Evolutionary conservation across 2,329 filamentous ascomycete species (phyloP).

Genomic region (Trichoderma afroharzianum): DNA sequence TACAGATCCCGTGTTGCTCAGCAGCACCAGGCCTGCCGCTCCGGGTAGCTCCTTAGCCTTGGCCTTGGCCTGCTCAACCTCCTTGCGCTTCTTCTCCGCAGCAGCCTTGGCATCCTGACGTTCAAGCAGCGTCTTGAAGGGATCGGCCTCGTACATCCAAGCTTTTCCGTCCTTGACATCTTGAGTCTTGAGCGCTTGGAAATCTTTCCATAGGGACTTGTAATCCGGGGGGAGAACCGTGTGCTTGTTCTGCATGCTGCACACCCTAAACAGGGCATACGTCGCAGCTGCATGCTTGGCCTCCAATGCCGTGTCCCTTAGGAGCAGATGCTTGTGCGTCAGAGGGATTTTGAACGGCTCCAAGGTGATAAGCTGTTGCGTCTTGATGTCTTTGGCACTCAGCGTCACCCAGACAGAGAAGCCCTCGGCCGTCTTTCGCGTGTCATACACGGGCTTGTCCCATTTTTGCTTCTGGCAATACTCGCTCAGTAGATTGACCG

Average conservation of each 20-base stretch:
- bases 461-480: constrained; percentile 95
- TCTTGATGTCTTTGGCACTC: constrained; percentile 73
- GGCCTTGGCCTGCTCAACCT: constrained; percentile 63
- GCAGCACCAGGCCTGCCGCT: constrained; percentile 52
- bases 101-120: constrained; percentile 72
- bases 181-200: constrained; percentile 74
- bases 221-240: constrained; percentile 92
- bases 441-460: constrained; percentile 89
- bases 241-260: constrained; percentile 93
- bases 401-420: constrained; percentile 80
- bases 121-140: constrained; percentile 77
- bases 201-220: constrained; percentile 87
- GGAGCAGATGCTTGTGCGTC: constrained; percentile 70
- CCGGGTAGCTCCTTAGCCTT: constrained; percentile 64
- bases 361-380: constrained; percentile 68
- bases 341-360: constrained; percentile 79
- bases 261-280: constrained; percentile 85
- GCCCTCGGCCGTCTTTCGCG: constrained; percentile 69
- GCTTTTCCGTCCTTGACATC: constrained; percentile 72
- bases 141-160: constrained; percentile 95
- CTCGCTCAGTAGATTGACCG: constrained; percentile 88
- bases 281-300: constrained; percentile 91
- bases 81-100: constrained; percentile 74
- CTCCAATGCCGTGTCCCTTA: constrained; percentile 77
- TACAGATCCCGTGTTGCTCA: constrained; percentile 39